A percentile compares a stretch with the other conserved stretches of the same genome.
Conservation (phyloP, 495 filamentous ascomycete genomes). For the Letharia columbiana region DNA sequence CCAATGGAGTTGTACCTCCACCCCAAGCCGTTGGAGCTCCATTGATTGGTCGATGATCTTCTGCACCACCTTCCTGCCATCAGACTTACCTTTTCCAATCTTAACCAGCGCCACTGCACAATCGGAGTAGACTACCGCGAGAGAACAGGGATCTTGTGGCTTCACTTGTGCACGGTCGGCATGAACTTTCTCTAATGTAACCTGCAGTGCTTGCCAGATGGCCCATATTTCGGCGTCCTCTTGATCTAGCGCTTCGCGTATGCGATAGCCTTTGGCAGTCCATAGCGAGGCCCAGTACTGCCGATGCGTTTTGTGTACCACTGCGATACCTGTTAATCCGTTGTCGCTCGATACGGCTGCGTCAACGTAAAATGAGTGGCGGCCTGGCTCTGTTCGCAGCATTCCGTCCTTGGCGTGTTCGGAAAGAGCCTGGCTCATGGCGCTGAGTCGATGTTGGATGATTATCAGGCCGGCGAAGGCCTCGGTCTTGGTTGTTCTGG, state of each 20-base stretch:
- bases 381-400: constrained; percentile 7
- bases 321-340: constrained; percentile 4
- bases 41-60: constrained; percentile 9
- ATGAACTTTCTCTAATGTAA: background rate
- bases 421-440: constrained; percentile 18
- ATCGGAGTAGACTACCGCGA: constrained; percentile 13
- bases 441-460: constrained; percentile 13
- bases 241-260: constrained; percentile 1
- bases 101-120: background rate
- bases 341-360: background rate
- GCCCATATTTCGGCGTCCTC: constrained; percentile 12
- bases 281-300: constrained; percentile 12
- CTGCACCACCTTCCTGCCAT: background rate
- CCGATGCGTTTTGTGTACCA: constrained; percentile 10
- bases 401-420: constrained; percentile 6
- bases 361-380: constrained; percentile 13
- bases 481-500: background rate
- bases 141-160: constrained; percentile 9
- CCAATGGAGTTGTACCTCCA: constrained; percentile 11
- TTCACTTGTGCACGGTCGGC: background rate
- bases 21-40: constrained; percentile 6
- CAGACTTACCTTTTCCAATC: background rate
- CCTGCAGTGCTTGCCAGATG: constrained; percentile 16
- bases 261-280: constrained; percentile 15
- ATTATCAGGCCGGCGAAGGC: constrained; percentile 9